Conservation (phyloP, 257 asterid genomes). For the Nicotiana sylvestris region DNA sequence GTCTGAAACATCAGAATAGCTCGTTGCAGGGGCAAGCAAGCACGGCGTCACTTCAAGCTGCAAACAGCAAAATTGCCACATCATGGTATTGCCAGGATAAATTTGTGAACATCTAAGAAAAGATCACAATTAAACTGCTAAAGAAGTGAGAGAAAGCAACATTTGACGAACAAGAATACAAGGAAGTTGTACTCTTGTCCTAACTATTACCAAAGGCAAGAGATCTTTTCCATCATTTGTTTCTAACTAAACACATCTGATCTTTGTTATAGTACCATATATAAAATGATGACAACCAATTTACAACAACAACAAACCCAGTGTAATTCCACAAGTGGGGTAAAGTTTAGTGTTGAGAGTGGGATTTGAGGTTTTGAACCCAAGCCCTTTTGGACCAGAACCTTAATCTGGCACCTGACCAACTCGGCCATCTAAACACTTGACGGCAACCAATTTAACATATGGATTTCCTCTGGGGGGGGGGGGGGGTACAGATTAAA, state of each 20-base stretch:
- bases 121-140: neutral
- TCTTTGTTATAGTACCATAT: neutral
- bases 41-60: conserved; percentile 90
- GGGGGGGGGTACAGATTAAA: neutral
- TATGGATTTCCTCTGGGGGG: neutral
- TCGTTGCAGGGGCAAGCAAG: conserved; percentile 60
- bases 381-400: conserved; percentile 99
- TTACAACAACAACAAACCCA: no score
- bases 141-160: neutral
- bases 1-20: conserved; percentile 27
- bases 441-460: neutral
- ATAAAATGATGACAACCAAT: neutral
- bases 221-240: conserved; percentile 4
- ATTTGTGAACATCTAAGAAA: neutral
- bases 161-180: neutral
- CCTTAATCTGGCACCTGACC: conserved; percentile 99
- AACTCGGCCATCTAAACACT: conserved; percentile 96
- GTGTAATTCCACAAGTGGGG: no score
- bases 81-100: neutral
- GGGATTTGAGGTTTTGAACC: conserved; percentile 96
- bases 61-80: conserved; percentile 24
- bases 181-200: neutral
- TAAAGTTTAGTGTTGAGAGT: conserved; percentile 35
- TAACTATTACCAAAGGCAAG: neutral
- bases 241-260: neutral